A percentile compares a stretch with the other conserved stretches of the same genome.
Conservation (phyloP, 2,329 filamentous ascomycete genomes). For the Lizonia empirigonia region DNA sequence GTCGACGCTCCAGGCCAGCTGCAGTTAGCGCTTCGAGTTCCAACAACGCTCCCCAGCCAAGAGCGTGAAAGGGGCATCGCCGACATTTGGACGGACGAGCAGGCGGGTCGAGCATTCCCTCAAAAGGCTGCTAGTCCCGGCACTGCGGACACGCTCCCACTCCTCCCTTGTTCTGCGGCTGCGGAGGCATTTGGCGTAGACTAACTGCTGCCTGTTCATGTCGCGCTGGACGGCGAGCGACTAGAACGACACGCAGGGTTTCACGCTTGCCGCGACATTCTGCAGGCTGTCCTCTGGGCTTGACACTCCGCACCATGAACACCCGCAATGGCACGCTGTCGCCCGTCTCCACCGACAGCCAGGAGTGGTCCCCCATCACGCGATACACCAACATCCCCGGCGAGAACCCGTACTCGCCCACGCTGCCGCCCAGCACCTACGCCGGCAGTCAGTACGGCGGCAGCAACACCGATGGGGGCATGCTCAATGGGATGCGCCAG, state of each 20-base stretch:
- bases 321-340: conserved; percentile 48
- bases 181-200: no score
- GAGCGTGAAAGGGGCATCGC: conserved; percentile 34
- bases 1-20: conserved; percentile 15
- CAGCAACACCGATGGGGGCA: conserved; percentile 47
- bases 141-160: conserved; percentile 9
- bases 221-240: not conserved
- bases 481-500: conserved; percentile 61
- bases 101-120: conserved; percentile 14
- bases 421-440: conserved; percentile 42
- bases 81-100: conserved; percentile 18
- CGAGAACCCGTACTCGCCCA: conserved; percentile 49
- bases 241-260: no score
- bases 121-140: conserved; percentile 16
- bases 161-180: not conserved
- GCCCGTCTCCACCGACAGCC: conserved; percentile 49
- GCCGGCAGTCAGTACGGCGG: conserved; percentile 44
- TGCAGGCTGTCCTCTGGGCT: no score
- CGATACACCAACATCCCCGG: conserved; percentile 45
- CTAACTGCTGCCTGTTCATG: not conserved
- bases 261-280: not conserved
- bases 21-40: conserved; percentile 29
- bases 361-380: conserved; percentile 50
- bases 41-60: conserved; percentile 29
- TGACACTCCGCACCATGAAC: conserved; percentile 45